Base-by-base conservation (phyloP, 768 basidiomycete genomes). In the Mycena galopus region DNA sequence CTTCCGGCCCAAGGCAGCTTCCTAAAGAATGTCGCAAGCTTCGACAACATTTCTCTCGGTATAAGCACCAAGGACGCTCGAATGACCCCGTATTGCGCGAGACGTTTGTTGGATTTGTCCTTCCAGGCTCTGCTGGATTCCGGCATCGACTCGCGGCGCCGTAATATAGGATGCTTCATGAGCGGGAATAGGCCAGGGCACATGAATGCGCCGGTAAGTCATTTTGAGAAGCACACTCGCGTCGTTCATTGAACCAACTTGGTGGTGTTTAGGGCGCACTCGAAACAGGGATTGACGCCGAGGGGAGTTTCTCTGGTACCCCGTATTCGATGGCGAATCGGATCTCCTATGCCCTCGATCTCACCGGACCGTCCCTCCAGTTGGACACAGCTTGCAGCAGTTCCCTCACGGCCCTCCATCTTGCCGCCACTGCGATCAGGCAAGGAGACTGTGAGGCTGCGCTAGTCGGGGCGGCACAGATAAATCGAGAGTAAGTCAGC, bases 321-420 rank as follows among this genome's bases (percentile, higher is more conserved):
- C 79, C 81, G 4, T 58, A 75, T 29, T 79, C 78, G 61, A 71
- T 80, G 16, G 81, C 81, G 21, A 82, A 81, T 71, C 67, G 78
- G 11, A 69, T 82, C n/a, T 80, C 81, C 6, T 82, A 82, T 60
- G 74, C 77, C 59, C 75, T 81, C 42, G 74, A 78, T 64, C 63
- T 76, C 63, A 65, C 71, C 33, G 74, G 74, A 39, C 86, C 85
- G 16, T 86, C 86, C 3, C 68, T 85, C 50, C 80, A 83, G 9
- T 67, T 83, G 3, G 84, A 86, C 67, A 83, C 81, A 1, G 82
- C 82, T 10, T 86, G 85, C 67, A 84, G 81, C 19, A 83, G 82
- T 12, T 80, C 78, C 27, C 76, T 86, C 14, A 81, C 79, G 17
- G 83, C 83, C 4, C 78, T 83, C 58, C 84, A 86, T 69, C 79